Conservation (phyloP, 1,284 basidiomycete genomes). For the Porodaedalea pini region DNA sequence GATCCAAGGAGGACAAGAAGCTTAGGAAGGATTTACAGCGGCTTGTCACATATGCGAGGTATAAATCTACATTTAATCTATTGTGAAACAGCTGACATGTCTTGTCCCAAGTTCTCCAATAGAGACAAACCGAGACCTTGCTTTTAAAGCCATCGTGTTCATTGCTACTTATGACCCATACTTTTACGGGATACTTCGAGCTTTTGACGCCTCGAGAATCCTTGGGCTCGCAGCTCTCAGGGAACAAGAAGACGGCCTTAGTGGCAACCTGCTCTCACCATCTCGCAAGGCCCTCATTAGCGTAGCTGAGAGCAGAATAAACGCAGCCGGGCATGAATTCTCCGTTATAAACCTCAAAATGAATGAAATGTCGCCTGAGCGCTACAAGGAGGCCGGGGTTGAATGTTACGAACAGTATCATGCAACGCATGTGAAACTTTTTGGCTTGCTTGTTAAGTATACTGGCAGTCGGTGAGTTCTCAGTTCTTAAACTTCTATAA, state of each 20-base stretch:
- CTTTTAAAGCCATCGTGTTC: neutral
- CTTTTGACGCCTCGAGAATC: neutral
- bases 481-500: too few relatives aligned
- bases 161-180: neutral
- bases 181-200: neutral
- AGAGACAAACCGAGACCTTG: neutral
- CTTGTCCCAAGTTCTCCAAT: neutral
- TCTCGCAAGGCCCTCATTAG: neutral
- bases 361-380: too few relatives aligned
- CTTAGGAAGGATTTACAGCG: neutral
- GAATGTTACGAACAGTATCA: neutral
- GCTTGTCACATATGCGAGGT: neutral
- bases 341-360: too few relatives aligned
- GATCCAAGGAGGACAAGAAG: neutral
- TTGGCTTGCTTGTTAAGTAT: neutral
- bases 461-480: neutral
- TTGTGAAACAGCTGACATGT: neutral
- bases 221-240: neutral
- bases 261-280: neutral
- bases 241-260: neutral
- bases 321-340: neutral
- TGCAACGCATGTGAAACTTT: neutral
- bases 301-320: neutral
- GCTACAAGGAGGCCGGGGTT: too few relatives aligned
- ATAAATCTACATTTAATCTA: neutral